Conservation (phyloP, 78 protist genomes). For the Dictyostelium capitatum region DNA sequence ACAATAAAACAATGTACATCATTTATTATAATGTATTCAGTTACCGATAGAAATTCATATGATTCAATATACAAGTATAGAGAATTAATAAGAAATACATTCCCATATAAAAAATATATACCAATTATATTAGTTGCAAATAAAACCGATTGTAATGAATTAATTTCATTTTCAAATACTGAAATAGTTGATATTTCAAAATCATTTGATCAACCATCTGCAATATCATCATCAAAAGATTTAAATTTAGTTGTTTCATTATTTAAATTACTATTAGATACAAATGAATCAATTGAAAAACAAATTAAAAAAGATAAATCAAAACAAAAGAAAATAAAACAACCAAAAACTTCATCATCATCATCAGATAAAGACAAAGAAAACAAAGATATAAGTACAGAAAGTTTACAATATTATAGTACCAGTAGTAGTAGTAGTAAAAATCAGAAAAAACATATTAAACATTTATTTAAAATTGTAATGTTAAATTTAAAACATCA, state of each 20-base stretch:
- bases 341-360: too few relatives aligned
- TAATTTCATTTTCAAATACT: background rate
- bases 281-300: background rate
- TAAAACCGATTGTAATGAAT: background rate
- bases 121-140: background rate
- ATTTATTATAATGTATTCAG: background rate
- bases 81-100: conserved; percentile 1
- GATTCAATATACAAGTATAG: background rate
- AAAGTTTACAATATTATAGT: too few relatives aligned
- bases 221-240: background rate
- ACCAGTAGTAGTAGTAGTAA: too few relatives aligned
- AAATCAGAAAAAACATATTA: too few relatives aligned
- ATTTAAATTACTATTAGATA: background rate
- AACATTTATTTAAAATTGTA: too few relatives aligned
- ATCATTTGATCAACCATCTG: background rate
- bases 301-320: background rate
- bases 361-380: too few relatives aligned
- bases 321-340: too few relatives aligned
- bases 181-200: conserved; percentile 5
- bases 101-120: background rate
- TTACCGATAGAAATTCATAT: background rate
- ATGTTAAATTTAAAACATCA: too few relatives aligned
- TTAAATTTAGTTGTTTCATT: background rate
- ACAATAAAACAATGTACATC: background rate
- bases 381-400: too few relatives aligned